Evolutionary conservation across 2,329 filamentous ascomycete species (phyloP).

Genomic region (Grosmannia huntii): DNA sequence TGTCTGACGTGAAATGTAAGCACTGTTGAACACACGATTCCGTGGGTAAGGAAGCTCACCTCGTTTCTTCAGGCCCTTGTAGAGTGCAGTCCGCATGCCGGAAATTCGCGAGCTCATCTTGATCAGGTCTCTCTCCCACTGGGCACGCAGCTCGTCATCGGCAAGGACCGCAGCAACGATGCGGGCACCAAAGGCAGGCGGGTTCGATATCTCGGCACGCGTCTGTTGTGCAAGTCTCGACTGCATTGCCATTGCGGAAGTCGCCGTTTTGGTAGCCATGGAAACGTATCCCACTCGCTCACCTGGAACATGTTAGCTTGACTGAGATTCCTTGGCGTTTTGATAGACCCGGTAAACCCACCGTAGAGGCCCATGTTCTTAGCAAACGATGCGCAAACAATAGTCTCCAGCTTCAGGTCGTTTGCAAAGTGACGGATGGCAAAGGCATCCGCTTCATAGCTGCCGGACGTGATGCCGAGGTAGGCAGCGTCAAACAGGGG

Average conservation of each 20-base stretch:
- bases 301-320: background rate
- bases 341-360: slow-evolving; percentile 30
- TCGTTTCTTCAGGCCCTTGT: slow-evolving; percentile 28
- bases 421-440: slow-evolving; percentile 86
- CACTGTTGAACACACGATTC: background rate
- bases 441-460: slow-evolving; percentile 71
- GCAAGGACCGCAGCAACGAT: slow-evolving; percentile 77
- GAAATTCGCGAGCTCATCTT: slow-evolving; percentile 95
- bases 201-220: slow-evolving; percentile 93
- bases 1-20: background rate
- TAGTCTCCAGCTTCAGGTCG: slow-evolving; percentile 67
- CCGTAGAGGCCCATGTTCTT: slow-evolving; percentile 98
- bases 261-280: slow-evolving; percentile 63
- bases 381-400: slow-evolving; percentile 84
- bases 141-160: slow-evolving; percentile 60
- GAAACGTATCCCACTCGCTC: slow-evolving; percentile 84
- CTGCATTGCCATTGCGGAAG: slow-evolving; percentile 53
- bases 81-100: slow-evolving; percentile 69
- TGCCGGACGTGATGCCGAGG: slow-evolving; percentile 90
- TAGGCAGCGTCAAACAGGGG: slow-evolving; percentile 98
- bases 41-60: background rate
- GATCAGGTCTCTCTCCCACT: slow-evolving; percentile 83
- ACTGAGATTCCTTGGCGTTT: background rate
- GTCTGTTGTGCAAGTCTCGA: slow-evolving; percentile 91
- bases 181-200: slow-evolving; percentile 81